A percentile compares a stretch with the other conserved stretches of the same genome.
Evolutionary conservation across 192 early-diverging fungal genomes (phyloP).

Genomic region (Rhizophlyctis rosea): DNA sequence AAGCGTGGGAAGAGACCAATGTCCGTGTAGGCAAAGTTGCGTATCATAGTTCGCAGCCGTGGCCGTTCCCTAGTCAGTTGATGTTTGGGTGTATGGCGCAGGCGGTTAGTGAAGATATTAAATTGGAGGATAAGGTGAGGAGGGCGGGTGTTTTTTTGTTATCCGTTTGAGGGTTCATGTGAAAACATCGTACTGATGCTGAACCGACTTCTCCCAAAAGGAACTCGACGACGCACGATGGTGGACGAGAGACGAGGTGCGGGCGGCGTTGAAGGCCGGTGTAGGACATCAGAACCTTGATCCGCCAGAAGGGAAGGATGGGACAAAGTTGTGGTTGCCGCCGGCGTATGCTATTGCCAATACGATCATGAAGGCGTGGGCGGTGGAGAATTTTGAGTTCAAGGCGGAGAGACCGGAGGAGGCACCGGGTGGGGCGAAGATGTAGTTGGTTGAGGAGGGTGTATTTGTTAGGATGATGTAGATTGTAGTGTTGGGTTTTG

Average conservation of each 20-base stretch:
- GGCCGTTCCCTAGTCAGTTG: conserved; percentile 57
- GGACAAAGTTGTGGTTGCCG: conserved; percentile 16
- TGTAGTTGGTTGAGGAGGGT: no score
- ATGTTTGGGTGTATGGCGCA: conserved; percentile 51
- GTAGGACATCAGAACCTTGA: no score
- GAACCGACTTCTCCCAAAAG: no score
- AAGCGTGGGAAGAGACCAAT: conserved; percentile 51
- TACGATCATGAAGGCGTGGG: conserved; percentile 35
- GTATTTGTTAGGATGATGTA: no score
- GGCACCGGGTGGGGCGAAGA: not conserved
- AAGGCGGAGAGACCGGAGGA: not conserved
- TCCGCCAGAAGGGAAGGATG: not conserved
- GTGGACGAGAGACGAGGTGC: conserved; percentile 39
- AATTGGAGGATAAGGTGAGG: conserved; percentile 24
- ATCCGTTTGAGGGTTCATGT: no score
- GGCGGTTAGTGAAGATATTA: conserved; percentile 34
- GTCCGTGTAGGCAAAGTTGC: conserved; percentile 39
- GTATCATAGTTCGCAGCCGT: conserved; percentile 58
- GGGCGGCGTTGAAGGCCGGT: conserved; percentile 17
- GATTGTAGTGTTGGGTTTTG: no score
- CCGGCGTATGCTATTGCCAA: conserved; percentile 41
- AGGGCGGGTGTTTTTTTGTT: no score
- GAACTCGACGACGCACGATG: conserved; percentile 36
- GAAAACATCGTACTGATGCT: no score
- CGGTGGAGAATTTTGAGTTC: not conserved